phyloP scores from a whole-genome alignment of 805 yeast species.

The Candida odintsovae region DNA sequence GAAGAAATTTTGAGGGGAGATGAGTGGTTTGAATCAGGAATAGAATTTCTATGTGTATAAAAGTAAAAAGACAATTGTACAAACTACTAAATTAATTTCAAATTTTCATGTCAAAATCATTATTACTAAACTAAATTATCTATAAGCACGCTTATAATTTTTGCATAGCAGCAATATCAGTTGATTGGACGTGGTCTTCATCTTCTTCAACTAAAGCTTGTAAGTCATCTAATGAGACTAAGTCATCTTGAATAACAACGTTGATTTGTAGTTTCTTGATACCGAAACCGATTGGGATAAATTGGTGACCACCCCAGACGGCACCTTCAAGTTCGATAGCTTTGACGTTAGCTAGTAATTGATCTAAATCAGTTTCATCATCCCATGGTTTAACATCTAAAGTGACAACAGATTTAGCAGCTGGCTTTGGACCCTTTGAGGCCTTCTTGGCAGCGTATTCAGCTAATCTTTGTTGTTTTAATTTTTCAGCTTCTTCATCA shows the following conservation, averaged over 20 bases:
- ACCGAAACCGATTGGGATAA: slow-evolving; percentile 98
- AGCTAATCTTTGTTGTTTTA: slow-evolving; percentile 97
- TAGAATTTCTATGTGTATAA: slow-evolving; percentile 37
- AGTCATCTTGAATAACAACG: slow-evolving; percentile 95
- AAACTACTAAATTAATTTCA: background rate
- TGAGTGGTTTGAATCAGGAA: slow-evolving; percentile 45
- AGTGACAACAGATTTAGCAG: slow-evolving; percentile 97
- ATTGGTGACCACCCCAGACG: slow-evolving; percentile 96
- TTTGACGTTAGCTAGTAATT: slow-evolving; percentile 82
- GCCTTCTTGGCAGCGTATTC: slow-evolving; percentile 98
- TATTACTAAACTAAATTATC: background rate
- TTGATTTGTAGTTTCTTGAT: slow-evolving; percentile 98
- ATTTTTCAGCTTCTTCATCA: slow-evolving; percentile 94
- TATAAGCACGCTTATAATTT: slow-evolving; percentile 54
- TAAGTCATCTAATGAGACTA: slow-evolving; percentile 89
- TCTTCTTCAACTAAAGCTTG: slow-evolving; percentile 73
- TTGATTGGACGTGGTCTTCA: slow-evolving; percentile 99
- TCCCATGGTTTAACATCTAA: slow-evolving; percentile 99
- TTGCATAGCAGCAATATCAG: slow-evolving; percentile 98
- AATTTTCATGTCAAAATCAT: background rate
- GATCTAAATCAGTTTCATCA: slow-evolving; percentile 95
- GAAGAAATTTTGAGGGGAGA: slow-evolving; percentile 37
- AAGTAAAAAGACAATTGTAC: background rate
- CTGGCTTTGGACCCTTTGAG: slow-evolving; percentile 94
- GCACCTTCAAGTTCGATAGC: slow-evolving; percentile 86